Conservation (phyloP, 192 early-diverging fungal genomes). For the Piromyces sp. region DNA sequence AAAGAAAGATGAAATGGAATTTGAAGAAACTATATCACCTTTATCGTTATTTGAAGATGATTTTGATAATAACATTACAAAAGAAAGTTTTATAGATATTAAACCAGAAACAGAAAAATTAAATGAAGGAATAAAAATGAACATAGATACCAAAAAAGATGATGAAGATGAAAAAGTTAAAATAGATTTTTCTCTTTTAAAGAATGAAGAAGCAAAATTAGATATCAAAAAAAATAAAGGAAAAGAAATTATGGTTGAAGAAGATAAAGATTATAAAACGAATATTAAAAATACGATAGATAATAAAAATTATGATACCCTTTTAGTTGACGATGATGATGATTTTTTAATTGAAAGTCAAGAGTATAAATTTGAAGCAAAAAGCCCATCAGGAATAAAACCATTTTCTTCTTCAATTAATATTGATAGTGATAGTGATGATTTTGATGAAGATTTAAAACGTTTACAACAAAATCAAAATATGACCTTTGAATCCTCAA, state of each 20-base stretch:
- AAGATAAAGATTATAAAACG: not conserved
- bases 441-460: not conserved
- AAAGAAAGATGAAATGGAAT: too few species aligned
- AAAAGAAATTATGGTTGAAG: not conserved
- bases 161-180: not conserved
- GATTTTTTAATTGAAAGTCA: not conserved
- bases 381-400: not conserved
- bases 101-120: too few species aligned
- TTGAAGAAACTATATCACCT: too few species aligned
- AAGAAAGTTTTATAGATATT: too few species aligned
- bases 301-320: not conserved
- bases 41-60: too few species aligned
- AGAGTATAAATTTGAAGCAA: not conserved
- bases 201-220: not conserved
- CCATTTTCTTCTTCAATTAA: not conserved
- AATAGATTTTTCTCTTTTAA: not conserved
- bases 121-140: too few species aligned
- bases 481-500: too few species aligned
- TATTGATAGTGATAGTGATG: not conserved
- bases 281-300: too few species aligned
- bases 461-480: not conserved
- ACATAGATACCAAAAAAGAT: not conserved
- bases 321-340: not conserved
- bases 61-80: too few species aligned
- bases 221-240: not conserved